Conservation (phyloP, 352 stramenopile species). For the Blastocystis sp. region DNA sequence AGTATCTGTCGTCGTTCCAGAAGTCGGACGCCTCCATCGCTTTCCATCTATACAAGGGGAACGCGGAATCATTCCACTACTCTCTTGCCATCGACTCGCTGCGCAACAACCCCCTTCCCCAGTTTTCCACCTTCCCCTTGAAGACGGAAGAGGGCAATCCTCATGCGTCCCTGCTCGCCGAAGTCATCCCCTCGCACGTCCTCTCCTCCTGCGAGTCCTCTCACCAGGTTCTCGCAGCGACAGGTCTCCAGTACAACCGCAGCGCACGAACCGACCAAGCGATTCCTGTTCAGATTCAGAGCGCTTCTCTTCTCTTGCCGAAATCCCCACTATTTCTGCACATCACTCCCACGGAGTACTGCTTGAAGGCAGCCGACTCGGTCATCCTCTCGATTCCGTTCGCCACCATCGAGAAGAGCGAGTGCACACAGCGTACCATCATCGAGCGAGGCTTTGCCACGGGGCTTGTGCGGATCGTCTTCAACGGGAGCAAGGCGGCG, state of each 20-base stretch:
- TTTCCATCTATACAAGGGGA: background rate
- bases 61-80: background rate
- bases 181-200: background rate
- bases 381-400: conserved; percentile 6
- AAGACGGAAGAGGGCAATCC: background rate
- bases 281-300: background rate
- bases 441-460: background rate
- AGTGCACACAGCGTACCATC: background rate
- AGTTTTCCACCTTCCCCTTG: background rate
- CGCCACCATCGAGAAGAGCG: conserved; percentile 9
- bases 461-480: background rate
- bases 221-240: background rate
- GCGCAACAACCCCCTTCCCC: background rate
- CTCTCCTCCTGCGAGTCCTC: background rate
- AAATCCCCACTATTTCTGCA: background rate
- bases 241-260: too few species aligned
- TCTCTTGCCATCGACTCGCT: background rate
- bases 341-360: background rate
- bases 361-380: background rate
- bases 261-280: too few species aligned
- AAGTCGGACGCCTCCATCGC: background rate
- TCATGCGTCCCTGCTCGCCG: background rate
- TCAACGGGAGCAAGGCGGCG: background rate
- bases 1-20: background rate
- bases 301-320: conserved; percentile 22